phyloP scores from a whole-genome alignment of 805 yeast species.

The Ogataea salicorniae region DNA sequence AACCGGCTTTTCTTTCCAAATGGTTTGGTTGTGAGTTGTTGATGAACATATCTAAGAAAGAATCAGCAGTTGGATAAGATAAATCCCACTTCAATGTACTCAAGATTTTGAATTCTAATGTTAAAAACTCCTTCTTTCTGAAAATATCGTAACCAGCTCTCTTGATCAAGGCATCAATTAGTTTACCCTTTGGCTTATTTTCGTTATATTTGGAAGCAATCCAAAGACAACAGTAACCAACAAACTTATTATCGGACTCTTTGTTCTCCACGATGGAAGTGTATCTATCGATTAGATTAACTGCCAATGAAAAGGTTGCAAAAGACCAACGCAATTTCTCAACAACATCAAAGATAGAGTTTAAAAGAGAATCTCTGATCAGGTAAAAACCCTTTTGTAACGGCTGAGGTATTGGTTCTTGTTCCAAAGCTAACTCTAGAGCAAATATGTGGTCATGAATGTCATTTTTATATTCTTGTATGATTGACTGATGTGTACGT shows the following conservation, averaged over 20 bases:
- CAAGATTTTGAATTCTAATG: conserved; percentile 65
- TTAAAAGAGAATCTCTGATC: conserved; percentile 23
- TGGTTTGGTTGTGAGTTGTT: conserved; percentile 28
- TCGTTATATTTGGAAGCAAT: conserved; percentile 42
- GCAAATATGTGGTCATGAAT: conserved; percentile 23
- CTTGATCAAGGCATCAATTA: conserved; percentile 26
- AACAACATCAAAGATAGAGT: conserved; percentile 29
- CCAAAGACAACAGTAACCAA: conserved; percentile 43
- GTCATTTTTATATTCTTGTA: conserved; percentile 26
- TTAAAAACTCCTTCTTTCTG: conserved; percentile 36
- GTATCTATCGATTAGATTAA: conserved; percentile 36
- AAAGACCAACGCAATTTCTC: conserved; percentile 26
- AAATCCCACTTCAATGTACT: conserved; percentile 62
- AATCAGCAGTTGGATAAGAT: conserved; percentile 57
- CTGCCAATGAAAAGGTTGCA: conserved; percentile 34
- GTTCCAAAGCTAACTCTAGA: conserved; percentile 28
- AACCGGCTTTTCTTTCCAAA: conserved; percentile 48
- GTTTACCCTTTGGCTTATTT: conserved; percentile 47
- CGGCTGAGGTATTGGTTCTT: conserved; percentile 23
- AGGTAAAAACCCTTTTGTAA: conserved; percentile 18
- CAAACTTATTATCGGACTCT: conserved; percentile 32
- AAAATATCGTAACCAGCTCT: conserved; percentile 27
- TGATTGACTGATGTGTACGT: conserved; percentile 22
- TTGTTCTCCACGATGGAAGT: conserved; percentile 31
- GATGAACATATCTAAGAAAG: conserved; percentile 54